Base-by-base conservation (phyloP, 2,329 filamentous ascomycete species). In the Sporothrix humicola region DNA sequence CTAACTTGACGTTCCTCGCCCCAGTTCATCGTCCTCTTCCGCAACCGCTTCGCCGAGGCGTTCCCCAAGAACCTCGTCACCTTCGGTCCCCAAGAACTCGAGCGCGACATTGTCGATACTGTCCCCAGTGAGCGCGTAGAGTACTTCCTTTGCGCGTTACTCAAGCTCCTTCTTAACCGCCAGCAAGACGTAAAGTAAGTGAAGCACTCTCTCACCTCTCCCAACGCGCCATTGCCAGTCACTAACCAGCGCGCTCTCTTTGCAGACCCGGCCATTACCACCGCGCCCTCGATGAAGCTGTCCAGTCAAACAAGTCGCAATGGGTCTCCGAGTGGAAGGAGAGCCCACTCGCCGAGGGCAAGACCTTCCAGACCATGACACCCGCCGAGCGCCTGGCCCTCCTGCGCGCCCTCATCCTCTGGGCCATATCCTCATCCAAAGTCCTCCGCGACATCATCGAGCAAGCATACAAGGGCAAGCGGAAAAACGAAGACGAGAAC, bases 161-260 rank as follows among this genome's bases (percentile, higher is more conserved):
- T 99, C 61, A 91, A 93, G 46, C 86, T 99, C 78, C 89, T 98
- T 72, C 87, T 99, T 79, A 99, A 99, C 83, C 91, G 96, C 82
- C 98, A 99, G 86, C 97, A 99, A 82, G 95, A 97, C 84, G 93
- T 98, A 81, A 97, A 99, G 96, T 98, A 89, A 83, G 94, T 76
- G 71, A 63, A 56, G 70, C 42, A 5, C 17, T 13, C n/a, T 9
- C 7, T 46, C 75, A 31, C 58, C 75, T 78, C 98, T n/a, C 15
- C 50, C 1, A 8, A 15, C 13, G 23, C 46, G 73, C 48, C 48
- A 26, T 52, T 72, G 58, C 26, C n/a, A 37, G 4, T 42, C 23
- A 52, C 17, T 46, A 42, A 44, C 66, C 37, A 52, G 42, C 23
- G 7, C n/a, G 2, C 2, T 17, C 15, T 3, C 3, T 10, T 26